These are phyloP conservation scores for Brassica rapa DNA, from an alignment of 345 rosid species.

Conservation along the genomic window DNA sequence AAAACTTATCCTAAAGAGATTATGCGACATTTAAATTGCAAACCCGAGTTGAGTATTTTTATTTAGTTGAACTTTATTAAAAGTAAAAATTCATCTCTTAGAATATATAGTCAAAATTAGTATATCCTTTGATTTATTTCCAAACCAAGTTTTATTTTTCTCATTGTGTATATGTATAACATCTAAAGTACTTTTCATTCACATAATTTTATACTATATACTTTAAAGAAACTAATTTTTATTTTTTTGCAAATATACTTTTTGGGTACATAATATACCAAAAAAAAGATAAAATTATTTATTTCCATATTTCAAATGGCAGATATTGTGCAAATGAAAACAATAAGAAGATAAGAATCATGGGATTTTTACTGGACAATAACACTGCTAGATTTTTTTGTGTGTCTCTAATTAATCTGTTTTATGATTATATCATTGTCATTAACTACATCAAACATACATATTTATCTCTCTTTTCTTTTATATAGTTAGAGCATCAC, in stretches of 20 bases:
- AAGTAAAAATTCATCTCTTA: background rate
- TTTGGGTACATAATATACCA: background rate
- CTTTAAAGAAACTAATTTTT: background rate
- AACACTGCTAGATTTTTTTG: background rate
- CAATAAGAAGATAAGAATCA: background rate
- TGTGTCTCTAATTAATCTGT: background rate
- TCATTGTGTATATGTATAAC: background rate
- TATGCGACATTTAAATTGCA: background rate
- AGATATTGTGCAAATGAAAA: background rate
- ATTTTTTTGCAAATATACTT: background rate
- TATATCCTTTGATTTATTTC: background rate
- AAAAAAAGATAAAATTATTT: background rate
- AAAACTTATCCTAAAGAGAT: background rate
- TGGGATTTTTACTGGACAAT: background rate
- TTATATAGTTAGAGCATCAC: background rate
- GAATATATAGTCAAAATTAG: background rate
- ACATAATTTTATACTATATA: background rate
- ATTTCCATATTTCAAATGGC: background rate
- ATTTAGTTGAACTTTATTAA: background rate
- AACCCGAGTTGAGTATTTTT: background rate
- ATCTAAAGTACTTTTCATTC: background rate
- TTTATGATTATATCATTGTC: background rate
- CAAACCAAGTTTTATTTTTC: background rate
- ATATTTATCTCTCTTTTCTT: background rate
- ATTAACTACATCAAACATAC: background rate